A percentile compares a stretch with the other conserved stretches of the same genome.
phyloP scores from a whole-genome alignment of 2,329 filamentous ascomycete species.

The Paramyrothecium roridum region DNA sequence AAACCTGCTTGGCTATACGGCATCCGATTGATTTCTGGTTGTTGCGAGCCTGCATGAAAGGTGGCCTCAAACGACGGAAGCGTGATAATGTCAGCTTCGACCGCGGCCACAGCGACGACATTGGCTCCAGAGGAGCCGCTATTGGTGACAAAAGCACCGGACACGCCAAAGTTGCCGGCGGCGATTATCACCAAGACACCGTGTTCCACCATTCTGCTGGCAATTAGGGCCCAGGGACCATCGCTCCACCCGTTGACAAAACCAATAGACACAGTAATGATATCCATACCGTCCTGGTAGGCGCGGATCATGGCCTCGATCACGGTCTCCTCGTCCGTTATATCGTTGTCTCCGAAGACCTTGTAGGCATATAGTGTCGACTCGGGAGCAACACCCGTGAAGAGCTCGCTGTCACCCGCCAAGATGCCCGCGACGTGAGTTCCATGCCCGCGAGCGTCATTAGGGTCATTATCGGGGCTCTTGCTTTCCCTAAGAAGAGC shows the following conservation, averaged over 20 bases:
- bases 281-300: slow-evolving; percentile 27
- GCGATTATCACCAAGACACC: slow-evolving; percentile 40
- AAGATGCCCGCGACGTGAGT: slow-evolving; percentile 27
- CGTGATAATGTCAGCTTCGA: slow-evolving; percentile 21
- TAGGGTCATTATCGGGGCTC: slow-evolving; percentile 20
- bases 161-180: slow-evolving; percentile 38
- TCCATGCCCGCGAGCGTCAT: slow-evolving; percentile 17
- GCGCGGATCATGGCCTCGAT: slow-evolving; percentile 32
- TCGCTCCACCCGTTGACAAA: slow-evolving; percentile 18
- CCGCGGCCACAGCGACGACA: slow-evolving; percentile 41
- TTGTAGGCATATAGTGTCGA: slow-evolving; percentile 22
- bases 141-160: slow-evolving; percentile 38
- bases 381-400: slow-evolving; percentile 22
- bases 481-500: too few species aligned
- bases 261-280: slow-evolving; percentile 28
- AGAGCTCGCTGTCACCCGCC: slow-evolving; percentile 13
- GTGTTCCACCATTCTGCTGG: slow-evolving; percentile 29
- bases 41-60: slow-evolving; percentile 4
- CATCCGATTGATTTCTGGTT: not conserved
- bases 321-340: slow-evolving; percentile 9
- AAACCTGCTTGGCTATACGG: slow-evolving; percentile 1
- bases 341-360: slow-evolving; percentile 14
- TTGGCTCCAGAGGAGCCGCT: slow-evolving; percentile 36
- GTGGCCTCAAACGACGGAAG: slow-evolving; percentile 20
- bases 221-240: slow-evolving; percentile 26